Percentiles rank a stretch among this genome's conserved stretches.
These are phyloP conservation scores for Bacidia rubella DNA, from an alignment of 495 filamentous ascomycete species.

Conservation along the genomic window DNA sequence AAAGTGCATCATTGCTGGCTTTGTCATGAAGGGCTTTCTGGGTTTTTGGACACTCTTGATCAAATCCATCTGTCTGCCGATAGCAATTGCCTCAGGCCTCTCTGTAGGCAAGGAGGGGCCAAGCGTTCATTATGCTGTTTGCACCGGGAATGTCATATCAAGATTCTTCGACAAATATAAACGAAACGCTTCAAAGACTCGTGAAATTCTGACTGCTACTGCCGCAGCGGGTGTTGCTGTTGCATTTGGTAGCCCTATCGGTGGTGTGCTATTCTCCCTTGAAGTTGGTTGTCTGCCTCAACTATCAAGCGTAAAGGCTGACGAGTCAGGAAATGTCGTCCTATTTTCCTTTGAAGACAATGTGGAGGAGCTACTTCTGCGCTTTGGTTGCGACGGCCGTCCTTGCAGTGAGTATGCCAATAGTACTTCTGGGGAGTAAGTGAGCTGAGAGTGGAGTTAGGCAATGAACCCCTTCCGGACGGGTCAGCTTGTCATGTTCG, in stretches of 20 bases:
- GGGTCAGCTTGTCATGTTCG: conserved; percentile 99
- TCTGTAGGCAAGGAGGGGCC: conserved; percentile 97
- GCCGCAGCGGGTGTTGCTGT: conserved; percentile 93
- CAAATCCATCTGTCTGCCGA: conserved; percentile 80
- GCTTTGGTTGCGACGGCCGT: conserved; percentile 92
- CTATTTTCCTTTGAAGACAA: conserved; percentile 91
- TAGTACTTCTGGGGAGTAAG: background rate
- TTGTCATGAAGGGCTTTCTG: conserved; percentile 97
- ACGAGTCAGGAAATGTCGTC: conserved; percentile 74
- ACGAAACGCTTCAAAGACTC: conserved; percentile 83
- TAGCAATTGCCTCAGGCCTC: conserved; percentile 88
- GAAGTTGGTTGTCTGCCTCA: conserved; percentile 36
- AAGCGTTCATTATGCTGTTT: conserved; percentile 96
- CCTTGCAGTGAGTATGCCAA: conserved; percentile 58
- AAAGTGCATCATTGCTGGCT: conserved; percentile 99
- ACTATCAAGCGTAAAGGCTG: conserved; percentile 1
- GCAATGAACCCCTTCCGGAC: conserved; percentile 97
- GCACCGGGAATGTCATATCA: conserved; percentile 93
- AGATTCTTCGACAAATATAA: conserved; percentile 86
- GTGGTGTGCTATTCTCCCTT: conserved; percentile 88
- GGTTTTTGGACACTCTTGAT: conserved; percentile 86
- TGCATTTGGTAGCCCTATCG: conserved; percentile 94
- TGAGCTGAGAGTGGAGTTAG: conserved; percentile 10
- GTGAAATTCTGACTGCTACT: conserved; percentile 88
- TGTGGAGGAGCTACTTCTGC: conserved; percentile 98